phyloP scores from a whole-genome alignment of 306 rosid species.

The Vigna reflexopilosa region DNA sequence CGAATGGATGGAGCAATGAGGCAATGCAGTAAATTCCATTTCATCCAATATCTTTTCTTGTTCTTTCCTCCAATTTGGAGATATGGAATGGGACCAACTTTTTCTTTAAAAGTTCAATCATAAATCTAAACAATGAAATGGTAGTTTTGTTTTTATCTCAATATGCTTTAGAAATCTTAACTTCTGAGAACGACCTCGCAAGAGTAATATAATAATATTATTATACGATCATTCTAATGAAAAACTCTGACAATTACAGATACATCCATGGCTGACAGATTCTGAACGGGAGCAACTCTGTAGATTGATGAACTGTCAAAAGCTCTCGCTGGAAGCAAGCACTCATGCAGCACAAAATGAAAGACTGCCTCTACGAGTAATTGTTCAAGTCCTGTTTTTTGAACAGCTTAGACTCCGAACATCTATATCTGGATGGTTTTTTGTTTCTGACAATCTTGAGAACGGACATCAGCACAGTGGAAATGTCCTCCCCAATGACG shows the following conservation, averaged over 20 bases:
- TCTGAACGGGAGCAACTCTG: slow-evolving; percentile 91
- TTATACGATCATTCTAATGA: slow-evolving; percentile 15
- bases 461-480: slow-evolving; percentile 60
- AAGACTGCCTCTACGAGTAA: slow-evolving; percentile 82
- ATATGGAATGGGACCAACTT: neutral
- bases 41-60: neutral
- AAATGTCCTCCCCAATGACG: slow-evolving; percentile 51
- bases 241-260: slow-evolving; percentile 55
- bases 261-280: slow-evolving; percentile 87
- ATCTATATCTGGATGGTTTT: slow-evolving; percentile 89
- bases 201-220: neutral
- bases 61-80: slow-evolving; percentile 5
- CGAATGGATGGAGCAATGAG: neutral
- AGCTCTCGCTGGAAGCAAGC: slow-evolving; percentile 86
- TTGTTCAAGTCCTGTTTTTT: slow-evolving; percentile 85
- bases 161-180: neutral
- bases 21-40: neutral
- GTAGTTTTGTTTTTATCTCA: neutral
- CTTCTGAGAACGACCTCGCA: neutral
- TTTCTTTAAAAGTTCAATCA: neutral
- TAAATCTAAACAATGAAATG: slow-evolving; percentile 11
- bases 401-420: slow-evolving; percentile 93
- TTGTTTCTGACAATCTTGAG: slow-evolving; percentile 77
- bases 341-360: slow-evolving; percentile 92
- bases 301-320: slow-evolving; percentile 85